phyloP scores from a whole-genome alignment of 2,329 filamentous ascomycete species.

The Gyromitra esculenta region DNA sequence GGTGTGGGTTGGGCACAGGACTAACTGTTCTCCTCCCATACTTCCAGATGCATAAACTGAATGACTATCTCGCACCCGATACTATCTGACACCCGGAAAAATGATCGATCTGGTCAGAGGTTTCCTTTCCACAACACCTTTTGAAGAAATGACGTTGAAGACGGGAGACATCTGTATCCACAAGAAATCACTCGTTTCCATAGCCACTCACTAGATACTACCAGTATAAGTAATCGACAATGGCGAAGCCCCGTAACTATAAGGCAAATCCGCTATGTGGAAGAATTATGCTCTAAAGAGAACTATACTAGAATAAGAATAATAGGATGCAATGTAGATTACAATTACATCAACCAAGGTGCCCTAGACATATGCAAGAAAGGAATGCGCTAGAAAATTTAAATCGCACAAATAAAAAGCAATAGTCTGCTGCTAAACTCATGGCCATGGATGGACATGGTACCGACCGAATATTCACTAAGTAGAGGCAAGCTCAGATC shows the following conservation, averaged over 20 bases:
- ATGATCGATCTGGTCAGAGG: no score
- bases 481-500: background rate
- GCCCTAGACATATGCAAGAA: constrained; percentile 1
- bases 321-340: background rate
- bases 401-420: background rate
- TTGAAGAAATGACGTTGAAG: no score
- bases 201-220: no score
- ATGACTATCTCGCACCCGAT: no score
- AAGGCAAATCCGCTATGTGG: background rate
- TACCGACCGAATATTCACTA: background rate
- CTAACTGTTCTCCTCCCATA: no score
- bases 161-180: background rate
- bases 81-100: no score
- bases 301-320: background rate
- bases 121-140: no score
- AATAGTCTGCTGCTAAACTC: background rate
- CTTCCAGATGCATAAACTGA: no score
- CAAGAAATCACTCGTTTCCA: background rate
- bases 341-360: background rate
- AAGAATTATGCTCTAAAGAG: background rate
- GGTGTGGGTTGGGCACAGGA: no score
- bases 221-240: no score
- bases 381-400: background rate
- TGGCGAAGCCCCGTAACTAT: background rate
- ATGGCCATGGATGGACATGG: background rate